Base-by-base conservation (phyloP, 2,329 filamentous ascomycete genomes). In the Phyllosticta capitalensis region DNA sequence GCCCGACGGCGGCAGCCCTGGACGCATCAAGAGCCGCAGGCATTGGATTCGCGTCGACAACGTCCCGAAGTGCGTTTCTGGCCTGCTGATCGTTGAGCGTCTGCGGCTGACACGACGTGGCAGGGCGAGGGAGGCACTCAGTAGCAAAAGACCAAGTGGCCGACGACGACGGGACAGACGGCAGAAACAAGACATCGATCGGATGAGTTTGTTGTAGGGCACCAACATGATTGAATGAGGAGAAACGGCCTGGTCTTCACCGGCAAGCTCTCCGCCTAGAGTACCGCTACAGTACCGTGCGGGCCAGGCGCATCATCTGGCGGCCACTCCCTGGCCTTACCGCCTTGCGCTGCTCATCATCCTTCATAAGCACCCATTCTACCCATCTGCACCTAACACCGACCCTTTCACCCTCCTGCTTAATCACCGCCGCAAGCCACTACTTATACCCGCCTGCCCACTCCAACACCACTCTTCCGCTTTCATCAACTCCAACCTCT, bases 1-100 rank as follows among this genome's bases (percentile, higher is more conserved):
- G 55, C 19, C 38, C 17, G 38, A 22, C 17, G 10, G 21, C n/a
- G 38, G 6, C 21, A 33, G 49, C n/a, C 24, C 24, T 45, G 48
- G 45, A n/a, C 28, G 51, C 56, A 53, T 38, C 52, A 59, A 59
- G 56, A 59, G 52, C 56, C 56, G 52, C 56, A 59, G 56, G 56
- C 38, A 45, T 45, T 45, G 38, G 38, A 45, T 45, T 45, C 38
- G 33, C 33, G 14, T 45, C 33, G 33, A 45, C 12, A 45, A 38
- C 12, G 33, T 45, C 33, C 33, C 33, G 38, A n/a, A 38, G 30
- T 14, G 30, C 30, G 14, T 38, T 38, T 38, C 30, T n/a, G 38
- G 38, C 38, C 38, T 45, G 38, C 14, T 45, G 38, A 45, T 45
- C 12, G 14, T 45, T 7, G 38, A 45, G 38, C 30, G 17, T 45